These are phyloP conservation scores for Trichophaea hybrida DNA, from an alignment of 2,329 filamentous ascomycete species.

Conservation along the genomic window DNA sequence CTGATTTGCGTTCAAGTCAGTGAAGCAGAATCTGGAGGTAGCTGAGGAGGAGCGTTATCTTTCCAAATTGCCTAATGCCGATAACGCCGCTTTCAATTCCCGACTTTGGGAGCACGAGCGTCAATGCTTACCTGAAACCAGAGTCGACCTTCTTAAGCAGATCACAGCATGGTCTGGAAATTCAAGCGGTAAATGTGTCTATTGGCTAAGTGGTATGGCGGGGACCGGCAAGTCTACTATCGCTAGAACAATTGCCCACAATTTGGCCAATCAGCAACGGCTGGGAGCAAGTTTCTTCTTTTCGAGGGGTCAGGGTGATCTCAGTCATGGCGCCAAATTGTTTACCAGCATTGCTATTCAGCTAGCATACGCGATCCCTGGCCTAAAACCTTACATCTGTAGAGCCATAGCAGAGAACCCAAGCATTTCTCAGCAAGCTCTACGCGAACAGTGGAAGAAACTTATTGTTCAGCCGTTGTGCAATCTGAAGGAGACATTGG, in stretches of 20 bases:
- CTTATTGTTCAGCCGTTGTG: constrained; percentile 31
- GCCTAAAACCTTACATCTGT: background rate
- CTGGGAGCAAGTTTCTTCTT: too few relatives aligned
- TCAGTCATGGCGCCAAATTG: constrained; percentile 4
- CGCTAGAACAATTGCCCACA: constrained; percentile 30
- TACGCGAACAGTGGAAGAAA: constrained; percentile 33
- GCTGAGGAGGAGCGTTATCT: too few relatives aligned
- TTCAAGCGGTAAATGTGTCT: constrained; percentile 18
- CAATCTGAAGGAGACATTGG: constrained; percentile 21
- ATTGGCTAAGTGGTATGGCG: constrained; percentile 32
- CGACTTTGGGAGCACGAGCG: too few relatives aligned
- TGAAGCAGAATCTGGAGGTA: too few relatives aligned
- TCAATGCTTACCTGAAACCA: constrained; percentile 22
- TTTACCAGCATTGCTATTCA: constrained; percentile 17
- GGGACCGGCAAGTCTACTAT: constrained; percentile 32
- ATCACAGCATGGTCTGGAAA: constrained; percentile 17
- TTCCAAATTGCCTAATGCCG: too few relatives aligned
- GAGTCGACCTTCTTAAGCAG: constrained; percentile 22
- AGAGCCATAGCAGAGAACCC: background rate
- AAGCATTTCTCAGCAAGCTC: constrained; percentile 26
- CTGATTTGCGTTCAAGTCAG: background rate
- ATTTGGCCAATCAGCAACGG: constrained; percentile 16
- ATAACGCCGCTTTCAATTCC: constrained; percentile 24
- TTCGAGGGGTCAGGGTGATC: too few relatives aligned
- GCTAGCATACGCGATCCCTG: background rate